phyloP scores from a whole-genome alignment of 257 asterid species.

The Rauvolfia tetraphylla region DNA sequence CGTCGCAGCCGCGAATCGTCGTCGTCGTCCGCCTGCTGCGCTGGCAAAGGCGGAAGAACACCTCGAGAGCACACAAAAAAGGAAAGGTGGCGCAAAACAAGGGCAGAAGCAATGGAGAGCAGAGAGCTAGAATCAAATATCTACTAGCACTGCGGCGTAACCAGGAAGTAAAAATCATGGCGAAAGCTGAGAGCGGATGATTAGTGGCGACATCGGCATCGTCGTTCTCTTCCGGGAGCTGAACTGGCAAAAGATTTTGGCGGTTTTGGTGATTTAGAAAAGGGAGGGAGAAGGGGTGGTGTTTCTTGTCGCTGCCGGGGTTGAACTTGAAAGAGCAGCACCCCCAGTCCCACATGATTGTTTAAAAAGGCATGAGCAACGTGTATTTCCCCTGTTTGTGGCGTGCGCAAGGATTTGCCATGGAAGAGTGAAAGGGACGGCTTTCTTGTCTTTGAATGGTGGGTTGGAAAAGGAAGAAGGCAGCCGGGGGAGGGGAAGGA shows the following conservation, averaged over 20 bases:
- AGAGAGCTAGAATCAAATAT: constrained; percentile 18
- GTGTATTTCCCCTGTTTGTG: background rate
- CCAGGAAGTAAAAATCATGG: constrained; percentile 22
- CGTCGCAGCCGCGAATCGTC: constrained; percentile 1
- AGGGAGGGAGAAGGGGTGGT: constrained; percentile 1
- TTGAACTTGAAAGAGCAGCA: background rate
- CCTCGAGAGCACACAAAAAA: constrained; percentile 12
- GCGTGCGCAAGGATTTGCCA: background rate
- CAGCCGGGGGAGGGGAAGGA: background rate
- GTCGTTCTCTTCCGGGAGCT: background rate
- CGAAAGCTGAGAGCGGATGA: background rate
- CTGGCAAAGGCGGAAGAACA: constrained; percentile 14
- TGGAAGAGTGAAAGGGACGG: constrained; percentile 7
- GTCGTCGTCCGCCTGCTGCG: constrained; percentile 12
- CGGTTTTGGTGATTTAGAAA: background rate
- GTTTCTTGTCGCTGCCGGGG: background rate
- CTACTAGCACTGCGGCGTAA: background rate
- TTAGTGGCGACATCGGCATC: background rate
- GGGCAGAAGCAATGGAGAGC: constrained; percentile 25
- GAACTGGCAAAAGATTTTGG: background rate
- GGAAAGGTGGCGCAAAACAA: constrained; percentile 20
- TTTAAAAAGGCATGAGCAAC: background rate
- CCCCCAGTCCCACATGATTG: background rate
- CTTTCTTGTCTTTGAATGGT: background rate
- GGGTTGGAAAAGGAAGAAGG: background rate